These are phyloP conservation scores for Arthrobotrys iridis DNA, from an alignment of 2,329 filamentous ascomycete genomes.

Conservation along the genomic window DNA sequence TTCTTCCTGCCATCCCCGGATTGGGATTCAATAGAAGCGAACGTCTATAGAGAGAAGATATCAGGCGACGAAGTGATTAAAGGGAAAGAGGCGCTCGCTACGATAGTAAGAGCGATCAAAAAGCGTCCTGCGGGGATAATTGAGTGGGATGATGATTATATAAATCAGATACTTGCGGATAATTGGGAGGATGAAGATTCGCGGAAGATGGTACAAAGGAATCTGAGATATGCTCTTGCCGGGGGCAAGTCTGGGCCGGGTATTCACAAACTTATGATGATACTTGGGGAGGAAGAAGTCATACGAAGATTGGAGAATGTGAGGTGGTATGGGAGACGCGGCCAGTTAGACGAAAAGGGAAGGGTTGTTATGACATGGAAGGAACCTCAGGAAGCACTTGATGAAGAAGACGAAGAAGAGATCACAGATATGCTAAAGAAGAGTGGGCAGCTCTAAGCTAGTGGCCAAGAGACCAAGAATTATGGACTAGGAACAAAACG, in stretches of 20 bases:
- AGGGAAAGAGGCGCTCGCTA: constrained; percentile 25
- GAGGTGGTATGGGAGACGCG: constrained; percentile 35
- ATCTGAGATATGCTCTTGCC: constrained; percentile 39
- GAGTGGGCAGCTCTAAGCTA: constrained; percentile 2
- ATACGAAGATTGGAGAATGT: constrained; percentile 27
- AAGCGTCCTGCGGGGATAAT: neutral
- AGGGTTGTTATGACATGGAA: constrained; percentile 52
- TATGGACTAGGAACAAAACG: too few species aligned
- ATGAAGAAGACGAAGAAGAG: constrained; percentile 31
- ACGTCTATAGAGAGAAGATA: constrained; percentile 21
- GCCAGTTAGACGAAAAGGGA: constrained; percentile 45
- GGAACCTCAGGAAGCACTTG: constrained; percentile 6
- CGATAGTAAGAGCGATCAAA: constrained; percentile 17
- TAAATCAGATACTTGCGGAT: constrained; percentile 15
- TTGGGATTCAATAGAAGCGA: constrained; percentile 30
- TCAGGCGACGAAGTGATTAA: constrained; percentile 32
- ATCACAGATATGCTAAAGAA: constrained; percentile 20
- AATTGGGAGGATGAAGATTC: constrained; percentile 43
- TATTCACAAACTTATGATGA: constrained; percentile 45
- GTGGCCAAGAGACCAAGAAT: too few species aligned
- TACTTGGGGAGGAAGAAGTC: constrained; percentile 43
- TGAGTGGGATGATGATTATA: constrained; percentile 21
- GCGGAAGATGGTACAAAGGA: constrained; percentile 34
- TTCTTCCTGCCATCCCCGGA: constrained; percentile 32
- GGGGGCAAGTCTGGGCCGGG: constrained; percentile 41